phyloP scores from a whole-genome alignment of 345 rosid species.

The Lagerstroemia speciosa region DNA sequence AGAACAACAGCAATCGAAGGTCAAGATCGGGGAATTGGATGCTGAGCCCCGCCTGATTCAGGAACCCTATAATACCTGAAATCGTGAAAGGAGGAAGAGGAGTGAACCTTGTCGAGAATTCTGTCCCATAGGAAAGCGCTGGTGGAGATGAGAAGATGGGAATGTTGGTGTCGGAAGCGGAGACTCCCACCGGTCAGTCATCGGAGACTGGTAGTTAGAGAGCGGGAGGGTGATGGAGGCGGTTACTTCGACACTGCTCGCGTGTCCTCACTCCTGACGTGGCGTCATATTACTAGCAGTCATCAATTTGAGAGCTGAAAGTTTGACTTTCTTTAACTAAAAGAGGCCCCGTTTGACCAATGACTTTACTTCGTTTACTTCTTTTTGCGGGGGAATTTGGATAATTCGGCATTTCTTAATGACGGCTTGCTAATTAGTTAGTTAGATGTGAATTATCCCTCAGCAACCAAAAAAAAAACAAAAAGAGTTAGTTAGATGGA shows the following conservation, averaged over 20 bases:
- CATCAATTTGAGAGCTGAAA: no score
- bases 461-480: no score
- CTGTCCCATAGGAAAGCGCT: conserved; percentile 16
- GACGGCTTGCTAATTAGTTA: no score
- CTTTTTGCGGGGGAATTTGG: no score
- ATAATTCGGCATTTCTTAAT: no score
- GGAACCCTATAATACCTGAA: conserved; percentile 21
- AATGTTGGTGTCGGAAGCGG: conserved; percentile 5
- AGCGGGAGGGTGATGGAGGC: background rate
- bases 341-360: no score
- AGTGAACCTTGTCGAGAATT: conserved; percentile 5
- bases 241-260: background rate
- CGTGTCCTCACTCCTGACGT: background rate
- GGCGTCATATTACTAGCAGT: background rate
- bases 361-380: no score
- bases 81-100: background rate
- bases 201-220: conserved; percentile 21
- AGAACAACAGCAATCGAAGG: background rate
- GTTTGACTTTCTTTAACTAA: no score
- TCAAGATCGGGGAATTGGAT: background rate
- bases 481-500: no score
- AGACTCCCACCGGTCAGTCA: conserved; percentile 25
- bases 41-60: background rate
- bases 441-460: no score
- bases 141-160: conserved; percentile 9